Conservation (phyloP, 352 stramenopile species). For the Phytophthora fragariaefolia region DNA sequence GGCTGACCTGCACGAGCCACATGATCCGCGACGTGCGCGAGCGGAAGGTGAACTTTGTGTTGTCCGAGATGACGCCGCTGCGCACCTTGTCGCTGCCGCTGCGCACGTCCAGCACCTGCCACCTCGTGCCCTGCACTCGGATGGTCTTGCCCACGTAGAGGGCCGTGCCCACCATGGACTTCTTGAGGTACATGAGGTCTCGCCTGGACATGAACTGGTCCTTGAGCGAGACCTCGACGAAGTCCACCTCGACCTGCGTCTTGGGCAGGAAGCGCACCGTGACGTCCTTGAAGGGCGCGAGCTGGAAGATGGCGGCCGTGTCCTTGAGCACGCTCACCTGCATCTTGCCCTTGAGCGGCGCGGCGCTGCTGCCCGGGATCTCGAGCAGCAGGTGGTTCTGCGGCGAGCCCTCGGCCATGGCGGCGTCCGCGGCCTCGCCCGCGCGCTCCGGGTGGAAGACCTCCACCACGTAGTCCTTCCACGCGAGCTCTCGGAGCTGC, state of each 20-base stretch:
- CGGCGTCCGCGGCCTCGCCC: slow-evolving; percentile 24
- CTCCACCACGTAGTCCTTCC: slow-evolving; percentile 83
- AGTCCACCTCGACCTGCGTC: slow-evolving; percentile 79
- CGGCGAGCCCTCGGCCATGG: slow-evolving; percentile 42
- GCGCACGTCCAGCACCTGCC: slow-evolving; percentile 93
- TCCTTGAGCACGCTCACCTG: slow-evolving; percentile 87
- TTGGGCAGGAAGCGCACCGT: slow-evolving; percentile 86
- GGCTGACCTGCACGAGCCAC: slow-evolving; percentile 97
- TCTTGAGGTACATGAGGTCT: slow-evolving; percentile 89
- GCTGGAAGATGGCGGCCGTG: slow-evolving; percentile 72
- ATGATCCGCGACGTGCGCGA: slow-evolving; percentile 96
- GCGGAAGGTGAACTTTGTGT: slow-evolving; percentile 97
- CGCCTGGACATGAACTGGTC: slow-evolving; percentile 94
- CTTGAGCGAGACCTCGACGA: slow-evolving; percentile 92
- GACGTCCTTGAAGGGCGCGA: slow-evolving; percentile 82
- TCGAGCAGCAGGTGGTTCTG: slow-evolving; percentile 82
- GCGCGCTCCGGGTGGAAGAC: slow-evolving; percentile 66
- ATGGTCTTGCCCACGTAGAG: slow-evolving; percentile 85
- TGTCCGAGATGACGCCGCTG: slow-evolving; percentile 94
- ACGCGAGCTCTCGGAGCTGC: slow-evolving; percentile 69
- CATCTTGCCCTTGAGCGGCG: slow-evolving; percentile 77
- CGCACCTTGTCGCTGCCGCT: slow-evolving; percentile 80
- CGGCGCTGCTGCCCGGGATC: slow-evolving; percentile 67
- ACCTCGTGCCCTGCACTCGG: slow-evolving; percentile 72
- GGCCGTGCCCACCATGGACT: slow-evolving; percentile 69